Evolutionary conservation across 129 eudicot genomes (phyloP), one percentile per base, ranked within the genome.

Genomic region (Artemisia argyi): DNA sequence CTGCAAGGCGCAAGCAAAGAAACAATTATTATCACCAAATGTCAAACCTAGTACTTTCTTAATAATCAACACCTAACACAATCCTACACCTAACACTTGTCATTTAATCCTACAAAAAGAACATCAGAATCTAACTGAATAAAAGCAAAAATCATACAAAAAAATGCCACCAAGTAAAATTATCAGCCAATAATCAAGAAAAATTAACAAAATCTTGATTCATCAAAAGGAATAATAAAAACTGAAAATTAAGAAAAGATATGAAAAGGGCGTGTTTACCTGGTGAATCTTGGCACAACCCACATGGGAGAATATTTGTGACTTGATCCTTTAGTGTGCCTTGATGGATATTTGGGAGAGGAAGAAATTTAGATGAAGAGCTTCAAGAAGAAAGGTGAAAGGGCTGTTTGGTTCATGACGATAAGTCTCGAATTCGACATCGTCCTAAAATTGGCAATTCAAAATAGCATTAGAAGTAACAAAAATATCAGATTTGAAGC

Each of bases 161-260:
- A 49, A 69, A 60, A 77, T 51, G 71, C 3, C 71, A 69, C 76
- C 65, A 71, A 69, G 54, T 61, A 39, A 35, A 77, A 51, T 17
- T 77, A 32, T 46, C 71, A 77, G 26, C 35, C 19, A 52, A 61
- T 42, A 58, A 55, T n/a, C 14, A 15, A 14, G 13, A 57, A 58
- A 59, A 26, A 24, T 24, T 24, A 20, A 20, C 22, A 20, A 20
- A 20, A 20, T 20, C 22, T 20, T 20, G 22, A 20, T 20, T 20
- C 22, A 20, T 20, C 22, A 1, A 20, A 20, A 20, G 1, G 22
- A 20, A 20, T 20, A 24, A 24, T 1, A 1, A 55, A 17, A 57
- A 42, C 58, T 66, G 67, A 26, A 66, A 75, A 55, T 13, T n/a
- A 66, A 0, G 22, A 46, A 7, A 49, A 57, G 53, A 77, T 18